phyloP scores from a whole-genome alignment of 331 rosid genomes.

The Acacia pycnantha region DNA sequence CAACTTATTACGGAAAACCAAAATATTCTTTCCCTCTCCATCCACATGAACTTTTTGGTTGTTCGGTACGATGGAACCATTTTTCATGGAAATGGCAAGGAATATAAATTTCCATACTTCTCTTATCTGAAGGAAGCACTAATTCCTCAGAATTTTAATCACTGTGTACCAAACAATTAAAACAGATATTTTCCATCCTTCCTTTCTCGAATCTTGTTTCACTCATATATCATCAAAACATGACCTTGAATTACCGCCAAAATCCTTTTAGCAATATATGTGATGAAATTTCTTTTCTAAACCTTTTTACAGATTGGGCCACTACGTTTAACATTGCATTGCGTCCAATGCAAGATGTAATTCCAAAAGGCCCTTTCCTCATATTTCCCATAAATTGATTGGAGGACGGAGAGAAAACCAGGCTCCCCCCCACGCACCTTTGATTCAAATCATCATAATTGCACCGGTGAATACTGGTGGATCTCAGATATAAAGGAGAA shows the following conservation, averaged over 20 bases:
- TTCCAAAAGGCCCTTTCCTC: neutral
- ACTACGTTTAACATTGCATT: neutral
- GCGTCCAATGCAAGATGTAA: neutral
- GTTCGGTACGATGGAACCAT: neutral
- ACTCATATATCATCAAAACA: neutral
- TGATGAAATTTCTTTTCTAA: neutral
- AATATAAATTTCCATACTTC: neutral
- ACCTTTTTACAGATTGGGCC: neutral
- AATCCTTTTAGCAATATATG: neutral
- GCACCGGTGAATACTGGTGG: neutral
- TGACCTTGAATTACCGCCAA: neutral
- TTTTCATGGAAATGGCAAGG: neutral
- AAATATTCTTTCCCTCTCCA: neutral
- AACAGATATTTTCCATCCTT: neutral
- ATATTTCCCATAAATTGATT: constrained; percentile 16
- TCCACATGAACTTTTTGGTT: neutral
- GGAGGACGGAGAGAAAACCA: neutral
- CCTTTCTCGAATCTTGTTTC: neutral
- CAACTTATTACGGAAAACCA: neutral
- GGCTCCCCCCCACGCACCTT: neutral
- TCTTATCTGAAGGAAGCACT: neutral
- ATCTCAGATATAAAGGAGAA: neutral
- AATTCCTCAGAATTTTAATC: neutral
- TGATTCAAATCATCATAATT: neutral
- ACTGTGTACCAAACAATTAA: neutral